Evolutionary conservation across 805 yeast species (phyloP).

Genomic region (Lipomyces anomalus): DNA sequence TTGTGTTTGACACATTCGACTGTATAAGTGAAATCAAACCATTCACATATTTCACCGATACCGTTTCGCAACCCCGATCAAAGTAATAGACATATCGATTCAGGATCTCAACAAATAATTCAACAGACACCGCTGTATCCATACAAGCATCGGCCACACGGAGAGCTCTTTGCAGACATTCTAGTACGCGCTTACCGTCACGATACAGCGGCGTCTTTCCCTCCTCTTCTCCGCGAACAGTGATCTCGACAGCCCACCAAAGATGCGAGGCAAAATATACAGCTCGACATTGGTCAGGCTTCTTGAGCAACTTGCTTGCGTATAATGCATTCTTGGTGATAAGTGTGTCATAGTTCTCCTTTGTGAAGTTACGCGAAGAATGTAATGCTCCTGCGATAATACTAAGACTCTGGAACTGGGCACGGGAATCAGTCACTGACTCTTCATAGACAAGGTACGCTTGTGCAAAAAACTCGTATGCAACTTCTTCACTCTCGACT

Average conservation of each 20-base stretch:
- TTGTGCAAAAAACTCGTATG: conserved; percentile 85
- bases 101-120: conserved; percentile 82
- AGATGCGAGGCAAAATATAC: conserved; percentile 83
- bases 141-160: conserved; percentile 92
- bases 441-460: conserved; percentile 81
- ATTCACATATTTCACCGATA: conserved; percentile 70
- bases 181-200: conserved; percentile 71
- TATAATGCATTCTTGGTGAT: conserved; percentile 81
- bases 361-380: conserved; percentile 45
- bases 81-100: conserved; percentile 81
- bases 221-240: conserved; percentile 42
- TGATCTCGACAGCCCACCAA: conserved; percentile 83
- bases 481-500: conserved; percentile 58
- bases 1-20: conserved; percentile 30
- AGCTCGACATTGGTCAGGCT: conserved; percentile 91
- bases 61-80: conserved; percentile 66
- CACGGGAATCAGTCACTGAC: conserved; percentile 46
- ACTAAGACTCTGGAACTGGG: conserved; percentile 50
- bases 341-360: conserved; percentile 71
- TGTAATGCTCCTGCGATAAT: conserved; percentile 49
- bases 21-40: conserved; percentile 76
- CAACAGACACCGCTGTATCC: conserved; percentile 68
- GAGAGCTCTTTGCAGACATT: conserved; percentile 81
- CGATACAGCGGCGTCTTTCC: conserved; percentile 39
- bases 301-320: conserved; percentile 81